Conservation (phyloP, 192 early-diverging fungal genomes). For the Tieghemiomyces parasiticus region DNA sequence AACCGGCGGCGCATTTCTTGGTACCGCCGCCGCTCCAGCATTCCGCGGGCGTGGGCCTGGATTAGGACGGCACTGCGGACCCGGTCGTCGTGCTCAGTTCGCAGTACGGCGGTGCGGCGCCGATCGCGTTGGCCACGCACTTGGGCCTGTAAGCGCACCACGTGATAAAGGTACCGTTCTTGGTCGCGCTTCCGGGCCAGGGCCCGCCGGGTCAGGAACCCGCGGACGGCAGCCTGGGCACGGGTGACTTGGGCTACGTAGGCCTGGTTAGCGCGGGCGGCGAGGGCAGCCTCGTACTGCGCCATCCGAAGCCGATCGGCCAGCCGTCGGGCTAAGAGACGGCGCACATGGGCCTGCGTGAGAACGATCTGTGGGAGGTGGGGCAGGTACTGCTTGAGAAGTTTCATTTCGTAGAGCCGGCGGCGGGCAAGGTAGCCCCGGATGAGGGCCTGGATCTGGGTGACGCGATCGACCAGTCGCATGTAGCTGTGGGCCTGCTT, state of each 20-base stretch:
- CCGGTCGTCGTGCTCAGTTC: slow-evolving; percentile 21
- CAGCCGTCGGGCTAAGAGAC: slow-evolving; percentile 27
- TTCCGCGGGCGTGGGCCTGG: slow-evolving; percentile 44
- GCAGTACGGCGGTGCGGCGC: slow-evolving; percentile 15
- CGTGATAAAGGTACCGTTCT: slow-evolving; percentile 16
- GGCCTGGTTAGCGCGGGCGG: slow-evolving; percentile 1
- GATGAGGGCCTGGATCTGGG: slow-evolving; percentile 33
- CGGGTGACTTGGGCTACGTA: slow-evolving; percentile 20
- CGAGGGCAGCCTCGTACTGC: slow-evolving; percentile 9
- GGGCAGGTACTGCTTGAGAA: not conserved
- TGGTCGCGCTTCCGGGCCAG: slow-evolving; percentile 17
- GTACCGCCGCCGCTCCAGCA: slow-evolving; percentile 32
- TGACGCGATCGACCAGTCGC: slow-evolving; percentile 32
- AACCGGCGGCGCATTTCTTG: slow-evolving; percentile 27
- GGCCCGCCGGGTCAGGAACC: slow-evolving; percentile 41
- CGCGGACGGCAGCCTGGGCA: slow-evolving; percentile 51
- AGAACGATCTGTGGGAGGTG: not conserved
- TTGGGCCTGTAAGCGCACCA: slow-evolving; percentile 15
- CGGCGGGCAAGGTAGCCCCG: slow-evolving; percentile 38
- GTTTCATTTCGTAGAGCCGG: slow-evolving; percentile 9
- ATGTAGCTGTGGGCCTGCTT: slow-evolving; percentile 31
- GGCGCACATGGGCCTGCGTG: slow-evolving; percentile 29
- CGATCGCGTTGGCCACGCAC: slow-evolving; percentile 17
- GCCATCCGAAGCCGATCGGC: slow-evolving; percentile 24
- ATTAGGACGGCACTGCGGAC: slow-evolving; percentile 28